Evolutionary conservation across 208 protist species (phyloP).

Genomic region (Zelonia costaricensis): DNA sequence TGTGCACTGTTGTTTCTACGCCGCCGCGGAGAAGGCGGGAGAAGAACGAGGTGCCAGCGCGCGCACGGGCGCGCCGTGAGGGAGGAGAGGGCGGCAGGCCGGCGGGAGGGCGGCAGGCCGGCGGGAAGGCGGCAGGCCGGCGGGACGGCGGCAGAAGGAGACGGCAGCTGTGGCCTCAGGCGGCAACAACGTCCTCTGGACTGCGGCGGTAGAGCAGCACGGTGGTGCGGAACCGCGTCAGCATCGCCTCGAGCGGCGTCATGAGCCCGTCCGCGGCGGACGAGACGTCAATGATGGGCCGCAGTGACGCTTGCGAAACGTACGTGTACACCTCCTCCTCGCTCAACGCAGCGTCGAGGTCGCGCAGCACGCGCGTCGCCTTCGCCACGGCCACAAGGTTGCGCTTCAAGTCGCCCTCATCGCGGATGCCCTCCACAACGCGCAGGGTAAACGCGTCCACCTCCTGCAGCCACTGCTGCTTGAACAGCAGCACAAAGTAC

Average conservation of each 20-base stretch:
- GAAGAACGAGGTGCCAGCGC: not conserved
- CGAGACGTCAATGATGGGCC: conserved; percentile 63
- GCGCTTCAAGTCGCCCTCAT: conserved; percentile 34
- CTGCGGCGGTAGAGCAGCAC: conserved; percentile 64
- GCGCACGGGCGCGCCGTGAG: no score
- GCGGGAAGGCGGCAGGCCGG: no score
- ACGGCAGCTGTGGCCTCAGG: no score
- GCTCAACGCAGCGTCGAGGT: conserved; percentile 45
- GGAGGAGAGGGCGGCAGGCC: no score
- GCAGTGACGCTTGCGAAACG: conserved; percentile 60
- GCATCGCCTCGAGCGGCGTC: conserved; percentile 47
- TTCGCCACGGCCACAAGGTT: conserved; percentile 50
- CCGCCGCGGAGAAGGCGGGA: no score
- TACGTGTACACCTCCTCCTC: conserved; percentile 46
- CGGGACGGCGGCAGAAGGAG: no score
- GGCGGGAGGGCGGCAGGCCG: no score
- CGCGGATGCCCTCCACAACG: conserved; percentile 68
- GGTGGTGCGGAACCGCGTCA: conserved; percentile 55
- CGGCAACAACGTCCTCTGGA: conserved; percentile 25
- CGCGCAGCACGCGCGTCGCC: conserved; percentile 38
- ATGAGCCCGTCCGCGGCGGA: conserved; percentile 40
- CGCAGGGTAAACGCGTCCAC: conserved; percentile 79
- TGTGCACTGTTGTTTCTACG: no score
- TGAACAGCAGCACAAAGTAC: conserved; percentile 70
- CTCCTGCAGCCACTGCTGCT: conserved; percentile 65